Conservation (phyloP, 306 rosid genomes). For the barrel medic (Medicago truncatula) region MtrunA17r5.0-ANR NC_053049.1:13127501-13128000, state of each 20-base stretch:
- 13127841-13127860: neutral
- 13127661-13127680: constrained; percentile 31
- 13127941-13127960: neutral
- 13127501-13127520: constrained; percentile 43
- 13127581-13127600: constrained; percentile 37
- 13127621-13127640: constrained; percentile 21
- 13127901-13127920: constrained; percentile 1
- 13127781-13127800: constrained; percentile 50
- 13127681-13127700: constrained; percentile 20
- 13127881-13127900: constrained; percentile 1
- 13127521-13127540: constrained; percentile 53
- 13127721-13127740: constrained; percentile 39
- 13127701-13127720: constrained; percentile 24
- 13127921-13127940: neutral
- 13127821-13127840: constrained; percentile 17
- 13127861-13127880: constrained; percentile 1
- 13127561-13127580: constrained; percentile 33
- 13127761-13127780: constrained; percentile 44
- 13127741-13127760: constrained; percentile 46
- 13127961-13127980: neutral
- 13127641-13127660: constrained; percentile 46
- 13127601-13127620: constrained; percentile 24
- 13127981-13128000: constrained; percentile 1
- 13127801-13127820: constrained; percentile 46
- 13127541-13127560: constrained; percentile 42